Base-by-base conservation (phyloP, 2,329 filamentous ascomycete genomes). In the Aspergillus sp. region DNA sequence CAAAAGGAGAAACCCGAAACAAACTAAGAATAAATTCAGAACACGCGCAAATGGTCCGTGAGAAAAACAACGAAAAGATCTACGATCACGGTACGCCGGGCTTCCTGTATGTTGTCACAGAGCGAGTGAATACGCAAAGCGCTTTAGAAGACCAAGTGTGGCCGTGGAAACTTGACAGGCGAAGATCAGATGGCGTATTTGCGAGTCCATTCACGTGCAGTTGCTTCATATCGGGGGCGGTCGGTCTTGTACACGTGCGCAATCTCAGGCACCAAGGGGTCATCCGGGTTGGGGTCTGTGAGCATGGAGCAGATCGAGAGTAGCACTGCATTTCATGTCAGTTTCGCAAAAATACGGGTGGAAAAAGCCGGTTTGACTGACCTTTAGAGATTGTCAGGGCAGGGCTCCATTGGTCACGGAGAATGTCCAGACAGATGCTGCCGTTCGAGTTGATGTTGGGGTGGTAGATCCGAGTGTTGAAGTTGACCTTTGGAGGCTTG, bases 361-460 rank as follows among this genome's bases (percentile, higher is more conserved):
- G 15, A 15, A 41, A 22, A 33, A n/a, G 34, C 5, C 37, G 15
- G 15, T 19, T 13, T 11, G n/a, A 61, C 79, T 57, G 81, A 96
- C 95, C 95, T 87, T 99, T 99, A 61, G 91, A 96, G 72, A 99
- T 98, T 67, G 95, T 99, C 79, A 99, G 83, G 66, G 95, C 95
- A 42, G 95, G 95, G 78, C 93, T 97, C 95, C 95, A 99, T 82
- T 99, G 95, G 79, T 99, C 95, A 82, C 95, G 88, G 74, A 99
- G 83, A 74, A 99, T 99, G 75, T 99, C 95, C 77, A 99, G 82
- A 79, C 95, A 99, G 80, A 99, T 99, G 80, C 93, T 97, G 79
- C 95, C 95, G 79, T 98, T 98, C 68, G 91, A 96, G 87, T 99
- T 99, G 91, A 99, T 99, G 82, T 99, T 99, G 72, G 95, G 95